Base-by-base conservation (phyloP, 1,284 basidiomycete genomes). In the Pholiota adiposa region DNA sequence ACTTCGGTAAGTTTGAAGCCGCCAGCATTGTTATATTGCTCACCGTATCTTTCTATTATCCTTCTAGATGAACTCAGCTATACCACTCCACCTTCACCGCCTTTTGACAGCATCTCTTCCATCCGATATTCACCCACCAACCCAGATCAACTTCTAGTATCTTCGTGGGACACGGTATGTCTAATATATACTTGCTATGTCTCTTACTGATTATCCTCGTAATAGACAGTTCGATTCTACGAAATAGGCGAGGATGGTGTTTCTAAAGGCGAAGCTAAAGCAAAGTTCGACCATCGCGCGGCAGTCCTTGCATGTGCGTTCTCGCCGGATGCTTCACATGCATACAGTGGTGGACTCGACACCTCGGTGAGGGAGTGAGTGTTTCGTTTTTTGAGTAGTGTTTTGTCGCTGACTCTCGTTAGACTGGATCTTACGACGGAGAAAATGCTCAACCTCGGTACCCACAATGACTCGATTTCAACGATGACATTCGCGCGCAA, bases 91-190 rank as follows among this genome's bases (percentile, higher is more conserved):
- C 79, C 83, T 2, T 86, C 88, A 6, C 87, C 92, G 0, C 94
- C 94, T 0, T 87, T 92, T 67, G 95, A 97, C 76, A 91, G 90
- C 66, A 85, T 97, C 59, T 92, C 93, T 2, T 80, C 87, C 51
- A 77, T 97, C 21, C 81, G 83, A 38, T 97, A 91, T 75, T 93
- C 94, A n/a, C 90, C 93, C 0, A 84, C 81, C 16, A 82, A 90
- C 69, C 87, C 92, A 4, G 82, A 90, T 61, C 86, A 90, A 23
- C 77, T 97, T 1, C 77, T 96, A 2, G 89, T 90, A 18, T 87
- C 92, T 9, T 90, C 91, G 60, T 97, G 95, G 95, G 95, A 97
- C 75, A 87, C 92, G 51, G 94, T 96, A 70, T 63, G 89, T 79
- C 43, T 40, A 44, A 52, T 63, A 50, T 27, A 18, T 46, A 23